Conservation (phyloP, 768 basidiomycete species). For the Termitomyces sp. region DNA sequence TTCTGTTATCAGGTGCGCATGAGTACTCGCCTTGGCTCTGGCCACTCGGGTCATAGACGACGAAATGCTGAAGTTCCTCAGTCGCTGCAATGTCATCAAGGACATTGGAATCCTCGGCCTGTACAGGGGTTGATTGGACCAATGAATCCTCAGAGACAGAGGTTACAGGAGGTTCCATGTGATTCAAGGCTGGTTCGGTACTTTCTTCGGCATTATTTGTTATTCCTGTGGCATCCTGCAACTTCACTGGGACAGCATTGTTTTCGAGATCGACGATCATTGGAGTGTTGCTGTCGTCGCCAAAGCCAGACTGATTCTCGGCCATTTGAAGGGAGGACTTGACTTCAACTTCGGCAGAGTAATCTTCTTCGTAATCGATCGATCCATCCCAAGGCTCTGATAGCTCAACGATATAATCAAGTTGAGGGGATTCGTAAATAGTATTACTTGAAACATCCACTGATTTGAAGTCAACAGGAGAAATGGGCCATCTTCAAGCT, state of each 20-base stretch:
- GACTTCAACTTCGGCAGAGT: slow-evolving; percentile 42
- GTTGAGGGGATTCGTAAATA: neutral
- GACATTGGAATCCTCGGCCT: slow-evolving; percentile 1
- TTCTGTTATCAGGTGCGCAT: neutral
- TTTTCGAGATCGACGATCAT: slow-evolving; percentile 3
- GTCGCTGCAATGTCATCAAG: slow-evolving; percentile 13
- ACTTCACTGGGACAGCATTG: neutral
- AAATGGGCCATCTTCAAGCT: neutral
- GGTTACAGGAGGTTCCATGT: neutral
- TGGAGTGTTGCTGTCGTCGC: neutral
- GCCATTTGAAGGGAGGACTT: slow-evolving; percentile 11
- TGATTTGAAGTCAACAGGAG: neutral
- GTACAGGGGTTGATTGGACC: neutral
- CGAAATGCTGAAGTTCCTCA: neutral
- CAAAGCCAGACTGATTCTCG: slow-evolving; percentile 24
- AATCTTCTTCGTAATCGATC: slow-evolving; percentile 38
- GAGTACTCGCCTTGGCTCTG: neutral
- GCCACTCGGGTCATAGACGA: neutral
- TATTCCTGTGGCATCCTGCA: neutral
- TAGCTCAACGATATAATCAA: slow-evolving; percentile 25
- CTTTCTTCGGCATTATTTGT: neutral
- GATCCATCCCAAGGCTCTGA: slow-evolving; percentile 40
- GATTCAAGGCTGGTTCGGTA: neutral
- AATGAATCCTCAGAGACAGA: neutral
- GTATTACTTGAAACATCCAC: slow-evolving; percentile 8